Percentiles rank a stretch among this genome's conserved stretches.
phyloP scores from a whole-genome alignment of 108 stramenopile species.

The Skeletonema grethae region DNA sequence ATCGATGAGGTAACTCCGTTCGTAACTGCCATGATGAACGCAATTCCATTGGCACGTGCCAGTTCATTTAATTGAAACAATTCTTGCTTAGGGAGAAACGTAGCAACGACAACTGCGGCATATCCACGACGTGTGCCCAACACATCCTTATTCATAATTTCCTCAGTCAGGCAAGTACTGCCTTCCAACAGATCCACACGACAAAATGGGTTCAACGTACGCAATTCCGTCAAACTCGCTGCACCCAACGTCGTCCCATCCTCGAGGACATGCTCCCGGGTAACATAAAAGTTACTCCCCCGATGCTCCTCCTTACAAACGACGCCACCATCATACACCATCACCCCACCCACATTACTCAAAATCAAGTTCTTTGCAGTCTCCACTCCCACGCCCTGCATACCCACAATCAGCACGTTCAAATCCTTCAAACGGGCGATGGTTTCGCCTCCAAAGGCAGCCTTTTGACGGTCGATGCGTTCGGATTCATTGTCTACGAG shows the following conservation, averaged over 20 bases:
- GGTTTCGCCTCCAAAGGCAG: slow-evolving; percentile 56
- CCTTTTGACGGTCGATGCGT: slow-evolving; percentile 60
- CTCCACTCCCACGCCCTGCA: slow-evolving; percentile 73
- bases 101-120: slow-evolving; percentile 51
- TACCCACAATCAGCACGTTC: slow-evolving; percentile 71
- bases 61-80: slow-evolving; percentile 36
- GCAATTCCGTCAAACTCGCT: slow-evolving; percentile 41
- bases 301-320: slow-evolving; percentile 36
- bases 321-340: slow-evolving; percentile 32
- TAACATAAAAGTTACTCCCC: slow-evolving; percentile 53
- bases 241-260: slow-evolving; percentile 32
- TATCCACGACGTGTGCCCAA: slow-evolving; percentile 38
- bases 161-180: slow-evolving; percentile 4
- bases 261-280: slow-evolving; percentile 31
- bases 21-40: slow-evolving; percentile 48
- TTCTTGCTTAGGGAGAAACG: slow-evolving; percentile 32
- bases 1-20: slow-evolving; percentile 50
- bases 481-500: slow-evolving; percentile 54
- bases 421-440: slow-evolving; percentile 60
- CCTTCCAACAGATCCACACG: slow-evolving; percentile 44
- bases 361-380: slow-evolving; percentile 72
- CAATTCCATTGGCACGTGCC: slow-evolving; percentile 40
- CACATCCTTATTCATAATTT: slow-evolving; percentile 24
- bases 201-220: slow-evolving; percentile 53
- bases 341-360: slow-evolving; percentile 52